These are phyloP conservation scores for Collybia sp. DNA, from an alignment of 768 basidiomycete species.

Conservation along the genomic window DNA sequence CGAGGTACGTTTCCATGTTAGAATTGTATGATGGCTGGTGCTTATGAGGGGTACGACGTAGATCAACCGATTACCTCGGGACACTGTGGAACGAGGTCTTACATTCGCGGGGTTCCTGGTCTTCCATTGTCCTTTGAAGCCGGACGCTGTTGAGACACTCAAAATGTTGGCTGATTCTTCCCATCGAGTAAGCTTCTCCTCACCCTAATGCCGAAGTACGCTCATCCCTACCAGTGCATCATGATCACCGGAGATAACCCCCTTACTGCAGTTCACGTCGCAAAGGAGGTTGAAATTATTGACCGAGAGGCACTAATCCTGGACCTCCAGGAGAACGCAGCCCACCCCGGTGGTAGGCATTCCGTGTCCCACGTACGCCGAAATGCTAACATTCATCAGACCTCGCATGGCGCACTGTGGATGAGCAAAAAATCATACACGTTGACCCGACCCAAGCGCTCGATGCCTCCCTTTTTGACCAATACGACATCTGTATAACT, in stretches of 20 bases:
- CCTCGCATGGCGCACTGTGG: constrained; percentile 90
- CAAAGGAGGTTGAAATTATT: constrained; percentile 93
- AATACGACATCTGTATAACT: constrained; percentile 96
- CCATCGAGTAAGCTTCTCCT: constrained; percentile 68
- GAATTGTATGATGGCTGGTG: no score
- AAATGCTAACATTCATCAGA: constrained; percentile 35
- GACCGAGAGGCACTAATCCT: constrained; percentile 93
- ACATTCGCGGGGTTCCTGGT: constrained; percentile 95
- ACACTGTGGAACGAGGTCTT: constrained; percentile 73
- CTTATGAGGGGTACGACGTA: constrained; percentile 18
- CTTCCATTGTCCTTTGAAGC: constrained; percentile 96
- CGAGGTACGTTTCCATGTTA: no score
- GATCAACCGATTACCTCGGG: constrained; percentile 87
- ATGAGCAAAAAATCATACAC: constrained; percentile 84
- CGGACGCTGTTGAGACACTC: constrained; percentile 85
- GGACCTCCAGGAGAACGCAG: constrained; percentile 80
- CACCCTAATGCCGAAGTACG: not conserved
- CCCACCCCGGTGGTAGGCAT: constrained; percentile 60
- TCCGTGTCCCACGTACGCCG: not conserved
- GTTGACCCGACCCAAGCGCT: constrained; percentile 78
- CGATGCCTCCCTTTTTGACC: constrained; percentile 70
- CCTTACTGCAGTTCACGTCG: constrained; percentile 93
- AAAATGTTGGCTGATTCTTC: constrained; percentile 96
- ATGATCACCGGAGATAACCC: constrained; percentile 99
- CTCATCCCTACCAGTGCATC: constrained; percentile 59